Conservation (phyloP, 2,329 filamentous ascomycete species). For the Xylaria sp. region DNA sequence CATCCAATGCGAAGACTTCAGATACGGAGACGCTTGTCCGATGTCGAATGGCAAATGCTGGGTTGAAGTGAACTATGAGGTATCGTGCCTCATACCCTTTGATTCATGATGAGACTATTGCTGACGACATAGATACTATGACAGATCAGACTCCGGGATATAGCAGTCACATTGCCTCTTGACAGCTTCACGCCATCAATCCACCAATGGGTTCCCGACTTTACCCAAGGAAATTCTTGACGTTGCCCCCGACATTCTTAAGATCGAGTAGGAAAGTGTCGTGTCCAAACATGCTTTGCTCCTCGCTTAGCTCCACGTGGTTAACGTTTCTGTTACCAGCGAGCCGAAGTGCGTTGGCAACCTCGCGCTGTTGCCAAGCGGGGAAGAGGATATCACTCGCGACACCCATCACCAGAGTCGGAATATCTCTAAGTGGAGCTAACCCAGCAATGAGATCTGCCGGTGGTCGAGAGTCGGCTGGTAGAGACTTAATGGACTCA, state of each 20-base stretch:
- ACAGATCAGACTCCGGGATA: background rate
- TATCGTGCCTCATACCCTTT: background rate
- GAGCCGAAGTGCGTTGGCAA: slow-evolving; percentile 82
- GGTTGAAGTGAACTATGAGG: background rate
- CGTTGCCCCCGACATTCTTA: slow-evolving; percentile 86
- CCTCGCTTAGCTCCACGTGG: slow-evolving; percentile 92
- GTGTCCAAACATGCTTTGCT: slow-evolving; percentile 94
- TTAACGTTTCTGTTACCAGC: slow-evolving; percentile 83
- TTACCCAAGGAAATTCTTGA: slow-evolving; percentile 80
- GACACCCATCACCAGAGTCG: slow-evolving; percentile 90
- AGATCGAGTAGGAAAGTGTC: slow-evolving; percentile 95
- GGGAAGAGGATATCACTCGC: slow-evolving; percentile 97
- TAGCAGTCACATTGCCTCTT: background rate
- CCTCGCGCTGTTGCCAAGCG: slow-evolving; percentile 96
- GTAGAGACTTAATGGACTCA: slow-evolving; percentile 47
- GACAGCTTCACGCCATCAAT: background rate
- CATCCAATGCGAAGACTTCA: background rate
- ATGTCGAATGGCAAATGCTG: background rate
- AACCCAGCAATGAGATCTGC: slow-evolving; percentile 83
- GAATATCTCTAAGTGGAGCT: slow-evolving; percentile 75
- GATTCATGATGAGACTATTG: background rate
- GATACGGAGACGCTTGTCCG: background rate
- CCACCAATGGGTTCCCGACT: background rate
- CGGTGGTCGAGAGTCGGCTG: slow-evolving; percentile 66
- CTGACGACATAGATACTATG: background rate